Conservation (phyloP, 2,329 filamentous ascomycete species). For the Ceratocystis destructans region DNA sequence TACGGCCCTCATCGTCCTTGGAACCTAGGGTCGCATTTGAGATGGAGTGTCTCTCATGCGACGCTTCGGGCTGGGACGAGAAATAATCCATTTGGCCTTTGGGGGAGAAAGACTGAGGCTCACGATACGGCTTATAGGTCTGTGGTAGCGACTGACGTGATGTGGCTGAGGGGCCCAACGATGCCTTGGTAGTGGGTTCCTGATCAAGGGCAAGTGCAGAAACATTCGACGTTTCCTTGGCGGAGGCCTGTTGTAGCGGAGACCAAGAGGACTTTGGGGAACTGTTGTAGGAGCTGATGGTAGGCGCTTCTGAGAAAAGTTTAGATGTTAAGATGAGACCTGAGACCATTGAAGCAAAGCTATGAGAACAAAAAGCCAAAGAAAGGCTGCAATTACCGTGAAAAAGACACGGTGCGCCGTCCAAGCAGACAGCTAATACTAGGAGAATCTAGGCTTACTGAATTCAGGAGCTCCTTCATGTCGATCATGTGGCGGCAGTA, state of each 20-base stretch:
- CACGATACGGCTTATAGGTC: slow-evolving; percentile 18
- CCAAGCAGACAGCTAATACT: not conserved
- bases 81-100: slow-evolving; percentile 18
- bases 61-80: not conserved
- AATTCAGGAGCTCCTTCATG: not conserved
- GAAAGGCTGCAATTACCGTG: not conserved
- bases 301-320: slow-evolving; percentile 9
- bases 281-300: slow-evolving; percentile 8
- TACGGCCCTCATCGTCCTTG: not conserved
- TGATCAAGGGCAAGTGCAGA: slow-evolving; percentile 5
- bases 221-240: not conserved
- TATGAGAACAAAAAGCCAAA: not conserved
- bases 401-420: not conserved
- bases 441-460: slow-evolving; percentile 12
- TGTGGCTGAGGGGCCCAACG: not conserved
- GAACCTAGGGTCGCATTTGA: not conserved
- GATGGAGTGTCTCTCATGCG: not conserved
- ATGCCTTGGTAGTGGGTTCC: not conserved
- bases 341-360: not conserved
- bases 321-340: slow-evolving; percentile 11
- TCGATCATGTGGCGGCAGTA: slow-evolving; percentile 6
- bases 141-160: slow-evolving; percentile 13
- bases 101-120: slow-evolving; percentile 7
- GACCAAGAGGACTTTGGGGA: not conserved
- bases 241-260: not conserved